These are phyloP conservation scores for Saccharomyces uvarum DNA, from an alignment of 1,139 yeast species.

Conservation along the genomic window DNA sequence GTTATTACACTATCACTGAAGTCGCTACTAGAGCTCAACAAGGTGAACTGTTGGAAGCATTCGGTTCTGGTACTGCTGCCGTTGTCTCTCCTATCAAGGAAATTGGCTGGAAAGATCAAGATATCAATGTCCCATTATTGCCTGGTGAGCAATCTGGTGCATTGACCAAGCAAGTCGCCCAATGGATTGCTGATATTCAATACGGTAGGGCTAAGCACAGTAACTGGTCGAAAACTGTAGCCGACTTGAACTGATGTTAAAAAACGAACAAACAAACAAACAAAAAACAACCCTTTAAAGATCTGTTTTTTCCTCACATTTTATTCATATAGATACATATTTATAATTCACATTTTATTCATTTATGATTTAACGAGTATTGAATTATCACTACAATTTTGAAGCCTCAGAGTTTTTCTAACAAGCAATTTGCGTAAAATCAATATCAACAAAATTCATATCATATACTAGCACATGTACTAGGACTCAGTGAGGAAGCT, in stretches of 20 bases:
- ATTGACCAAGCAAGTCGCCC: slow-evolving; percentile 61
- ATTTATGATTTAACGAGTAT: background rate
- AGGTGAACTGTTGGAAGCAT: slow-evolving; percentile 85
- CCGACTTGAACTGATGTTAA: slow-evolving; percentile 6
- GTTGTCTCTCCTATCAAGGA: slow-evolving; percentile 85
- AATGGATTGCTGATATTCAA: slow-evolving; percentile 82
- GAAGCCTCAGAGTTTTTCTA: too few species aligned
- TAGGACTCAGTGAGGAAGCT: too few species aligned
- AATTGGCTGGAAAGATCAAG: slow-evolving; percentile 68
- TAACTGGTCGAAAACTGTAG: slow-evolving; percentile 34
- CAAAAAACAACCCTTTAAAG: background rate
- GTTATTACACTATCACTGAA: slow-evolving; percentile 72
- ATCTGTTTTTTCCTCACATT: background rate
- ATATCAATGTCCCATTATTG: slow-evolving; percentile 65
- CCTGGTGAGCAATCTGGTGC: slow-evolving; percentile 72
- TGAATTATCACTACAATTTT: background rate
- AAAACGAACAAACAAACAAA: background rate
- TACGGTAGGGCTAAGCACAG: slow-evolving; percentile 67
- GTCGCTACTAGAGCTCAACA: slow-evolving; percentile 64
- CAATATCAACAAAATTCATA: too few species aligned
- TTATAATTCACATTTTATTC: background rate
- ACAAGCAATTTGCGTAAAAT: too few species aligned
- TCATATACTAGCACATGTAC: too few species aligned
- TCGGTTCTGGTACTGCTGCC: slow-evolving; percentile 96
- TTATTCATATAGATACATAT: background rate